Base-by-base conservation (phyloP, 164 flowering plant species). In the Macadamia tetraphylla region DNA sequence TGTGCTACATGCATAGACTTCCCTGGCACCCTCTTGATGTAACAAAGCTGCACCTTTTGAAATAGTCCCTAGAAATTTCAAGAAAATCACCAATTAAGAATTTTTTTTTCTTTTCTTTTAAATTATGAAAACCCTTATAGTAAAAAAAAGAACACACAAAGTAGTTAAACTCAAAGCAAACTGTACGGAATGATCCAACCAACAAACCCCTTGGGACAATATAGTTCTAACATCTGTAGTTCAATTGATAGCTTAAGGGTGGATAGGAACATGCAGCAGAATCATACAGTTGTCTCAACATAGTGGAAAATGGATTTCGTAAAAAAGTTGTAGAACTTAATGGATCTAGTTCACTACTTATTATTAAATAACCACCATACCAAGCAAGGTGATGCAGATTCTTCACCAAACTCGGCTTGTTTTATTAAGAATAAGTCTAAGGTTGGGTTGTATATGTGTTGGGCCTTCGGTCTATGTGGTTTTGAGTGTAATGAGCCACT, bases 11-110 rank as follows among this genome's bases (percentile, higher is more conserved):
- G 97, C 96, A 80, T 89, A 91, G 67, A 91, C 97, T 83, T 91
- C 97, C 73, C 97, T 87, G 42, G 97, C 97, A 18, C 97, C 97
- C 72, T 89, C 97, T 79, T 87, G 88, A 78, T 89, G 97, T 52
- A 89, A 78, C 43, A 91, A 75, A 60, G 82, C 93, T 63, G 97
- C 96, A 72, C 97, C 97, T 78, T 91, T 89, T 53, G 87, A 60
- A 73, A 91, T 91, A 29, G 97, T 91, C 43, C 97, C 97, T 91
- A 71, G n/a, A 80, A 70, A 23, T 53, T 64, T 66, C 67, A 67
- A 63, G 32, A 29, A 35, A 71, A 67, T 58, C 32, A 71, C 48
- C 46, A 65, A 59, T 61, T 60, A 35, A 58, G 18, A 51, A 65
- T 29, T 55, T 55, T 13, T 17, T 23, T 23, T 23, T 23, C 23